Evolutionary conservation across 331 rosid genomes (phyloP).

Genomic region (Cydonia oblonga): DNA sequence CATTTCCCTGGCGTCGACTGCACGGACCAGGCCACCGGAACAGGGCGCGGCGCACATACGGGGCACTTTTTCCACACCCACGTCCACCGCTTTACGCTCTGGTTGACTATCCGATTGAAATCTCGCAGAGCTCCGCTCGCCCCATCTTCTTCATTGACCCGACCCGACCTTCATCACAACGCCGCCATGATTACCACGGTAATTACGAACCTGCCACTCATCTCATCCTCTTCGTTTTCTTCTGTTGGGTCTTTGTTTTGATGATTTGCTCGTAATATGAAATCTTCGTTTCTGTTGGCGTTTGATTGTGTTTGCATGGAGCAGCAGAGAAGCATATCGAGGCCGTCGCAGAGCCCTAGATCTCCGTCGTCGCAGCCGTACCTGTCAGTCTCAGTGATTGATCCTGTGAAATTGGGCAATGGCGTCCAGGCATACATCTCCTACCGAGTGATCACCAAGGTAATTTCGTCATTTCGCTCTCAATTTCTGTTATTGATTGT

Average conservation of each 20-base stretch:
- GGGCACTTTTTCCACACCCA: background rate
- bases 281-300: background rate
- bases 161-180: background rate
- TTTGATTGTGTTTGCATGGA: constrained; percentile 28
- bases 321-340: constrained; percentile 61
- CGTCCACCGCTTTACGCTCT: background rate
- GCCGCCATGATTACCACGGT: constrained; percentile 33
- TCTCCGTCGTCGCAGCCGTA: constrained; percentile 73
- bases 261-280: background rate
- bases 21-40: no score
- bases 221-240: background rate
- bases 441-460: constrained; percentile 87
- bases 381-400: constrained; percentile 77
- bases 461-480: background rate
- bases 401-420: constrained; percentile 97
- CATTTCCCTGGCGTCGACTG: no score
- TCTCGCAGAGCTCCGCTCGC: background rate
- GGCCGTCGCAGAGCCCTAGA: constrained; percentile 88
- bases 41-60: no score
- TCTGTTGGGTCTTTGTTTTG: background rate
- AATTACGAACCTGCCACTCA: constrained; percentile 37
- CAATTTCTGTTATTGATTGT: background rate
- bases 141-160: background rate
- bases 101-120: background rate
- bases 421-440: constrained; percentile 97